Evolutionary conservation across 1,284 basidiomycete species (phyloP).

Genomic region (Pyrrhoderma lamaoense): DNA sequence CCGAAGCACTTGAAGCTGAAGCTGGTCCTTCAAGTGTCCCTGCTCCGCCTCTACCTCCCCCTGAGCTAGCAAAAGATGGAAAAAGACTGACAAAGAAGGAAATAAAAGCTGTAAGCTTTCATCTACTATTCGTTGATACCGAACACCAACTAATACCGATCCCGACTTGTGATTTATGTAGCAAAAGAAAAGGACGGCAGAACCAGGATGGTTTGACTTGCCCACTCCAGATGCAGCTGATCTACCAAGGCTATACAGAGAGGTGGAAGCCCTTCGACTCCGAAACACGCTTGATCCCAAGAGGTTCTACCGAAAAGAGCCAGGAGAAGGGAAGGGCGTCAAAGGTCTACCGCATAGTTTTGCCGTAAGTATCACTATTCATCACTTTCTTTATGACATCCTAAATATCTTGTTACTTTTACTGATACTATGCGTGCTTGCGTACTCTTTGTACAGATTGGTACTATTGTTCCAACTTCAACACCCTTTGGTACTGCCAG

Average conservation of each 20-base stretch:
- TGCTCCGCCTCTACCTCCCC: slow-evolving; percentile 36
- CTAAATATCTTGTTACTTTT: slow-evolving; percentile 1
- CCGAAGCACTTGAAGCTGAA: slow-evolving; percentile 42
- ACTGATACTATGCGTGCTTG: slow-evolving; percentile 5
- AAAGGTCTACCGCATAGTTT: slow-evolving; percentile 86
- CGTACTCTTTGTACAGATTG: slow-evolving; percentile 56
- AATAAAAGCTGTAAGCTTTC: slow-evolving; percentile 53
- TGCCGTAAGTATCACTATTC: slow-evolving; percentile 50
- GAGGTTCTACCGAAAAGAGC: slow-evolving; percentile 84
- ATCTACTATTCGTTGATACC: slow-evolving; percentile 3
- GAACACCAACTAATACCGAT: too few relatives aligned
- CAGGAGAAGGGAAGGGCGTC: slow-evolving; percentile 78
- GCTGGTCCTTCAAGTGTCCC: slow-evolving; percentile 40
- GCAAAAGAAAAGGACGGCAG: slow-evolving; percentile 71
- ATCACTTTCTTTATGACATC: slow-evolving; percentile 6
- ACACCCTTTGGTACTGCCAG: slow-evolving; percentile 73
- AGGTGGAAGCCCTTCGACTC: slow-evolving; percentile 88
- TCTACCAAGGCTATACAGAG: slow-evolving; percentile 77
- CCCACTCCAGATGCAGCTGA: slow-evolving; percentile 79
- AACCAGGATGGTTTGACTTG: slow-evolving; percentile 86
- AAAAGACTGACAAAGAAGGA: slow-evolving; percentile 61
- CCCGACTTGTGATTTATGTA: slow-evolving; percentile 28
- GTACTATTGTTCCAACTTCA: slow-evolving; percentile 73
- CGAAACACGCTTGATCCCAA: slow-evolving; percentile 95
- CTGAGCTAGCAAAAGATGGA: slow-evolving; percentile 50